These are phyloP conservation scores for Mimosa bimucronata DNA, from an alignment of 306 rosid genomes.

Conservation along the genomic window DNA sequence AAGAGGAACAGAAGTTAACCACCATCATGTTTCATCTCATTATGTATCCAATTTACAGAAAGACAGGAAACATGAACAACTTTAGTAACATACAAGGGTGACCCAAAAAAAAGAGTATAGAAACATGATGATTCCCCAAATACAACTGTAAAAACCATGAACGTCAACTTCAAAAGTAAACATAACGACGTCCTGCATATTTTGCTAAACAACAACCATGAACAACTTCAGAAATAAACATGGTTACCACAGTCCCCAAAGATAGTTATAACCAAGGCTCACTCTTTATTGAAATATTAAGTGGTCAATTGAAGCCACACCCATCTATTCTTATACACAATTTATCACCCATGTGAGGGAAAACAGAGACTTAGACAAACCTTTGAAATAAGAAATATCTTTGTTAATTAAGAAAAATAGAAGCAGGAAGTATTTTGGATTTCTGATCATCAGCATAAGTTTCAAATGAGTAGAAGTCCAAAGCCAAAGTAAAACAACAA, in stretches of 20 bases:
- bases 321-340: neutral
- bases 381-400: neutral
- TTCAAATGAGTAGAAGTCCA: neutral
- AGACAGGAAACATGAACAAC: neutral
- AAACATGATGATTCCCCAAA: neutral
- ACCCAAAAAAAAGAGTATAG: neutral
- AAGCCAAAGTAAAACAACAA: neutral
- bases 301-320: constrained; percentile 14
- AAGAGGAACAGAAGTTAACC: constrained; percentile 2
- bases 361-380: neutral
- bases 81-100: neutral
- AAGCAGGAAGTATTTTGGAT: neutral
- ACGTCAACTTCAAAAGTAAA: neutral
- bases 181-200: neutral
- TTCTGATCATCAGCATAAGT: neutral
- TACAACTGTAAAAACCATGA: neutral
- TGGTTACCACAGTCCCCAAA: neutral
- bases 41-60: constrained; percentile 6
- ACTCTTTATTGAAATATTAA: constrained; percentile 24
- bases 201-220: constrained; percentile 8
- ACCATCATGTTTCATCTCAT: constrained; percentile 4
- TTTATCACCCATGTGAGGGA: neutral
- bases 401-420: neutral
- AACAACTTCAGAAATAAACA: neutral
- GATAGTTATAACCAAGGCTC: neutral